Evolutionary conservation across 192 early-diverging fungal species (phyloP).

Genomic region (Obelidium mucronatum): DNA sequence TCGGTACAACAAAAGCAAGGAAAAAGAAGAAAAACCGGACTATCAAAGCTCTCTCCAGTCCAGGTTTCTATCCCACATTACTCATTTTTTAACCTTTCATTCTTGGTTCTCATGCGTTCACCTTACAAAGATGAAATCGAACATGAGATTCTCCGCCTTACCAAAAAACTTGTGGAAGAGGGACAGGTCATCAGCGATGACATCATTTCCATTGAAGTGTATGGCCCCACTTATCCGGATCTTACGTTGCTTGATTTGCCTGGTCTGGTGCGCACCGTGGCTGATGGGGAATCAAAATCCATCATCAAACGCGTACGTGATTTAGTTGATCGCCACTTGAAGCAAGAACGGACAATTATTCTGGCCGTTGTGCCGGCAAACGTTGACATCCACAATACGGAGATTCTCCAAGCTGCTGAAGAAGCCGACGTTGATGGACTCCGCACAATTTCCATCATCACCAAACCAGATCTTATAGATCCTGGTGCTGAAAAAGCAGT

Average conservation of each 20-base stretch:
- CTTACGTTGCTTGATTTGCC: constrained; percentile 46
- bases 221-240: constrained; percentile 16
- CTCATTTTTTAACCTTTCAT: too few relatives aligned
- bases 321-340: constrained; percentile 35
- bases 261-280: constrained; percentile 35
- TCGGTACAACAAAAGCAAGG: neutral
- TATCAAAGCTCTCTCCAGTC: neutral
- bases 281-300: constrained; percentile 22
- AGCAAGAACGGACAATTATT: constrained; percentile 36
- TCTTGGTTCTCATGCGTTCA: too few relatives aligned
- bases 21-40: neutral
- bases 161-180: constrained; percentile 5
- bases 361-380: constrained; percentile 47
- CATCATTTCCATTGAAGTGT: constrained; percentile 34
- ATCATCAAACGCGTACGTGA: constrained; percentile 33
- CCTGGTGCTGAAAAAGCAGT: constrained; percentile 11
- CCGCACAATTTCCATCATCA: constrained; percentile 44
- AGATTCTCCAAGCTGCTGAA: constrained; percentile 35
- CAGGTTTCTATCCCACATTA: too few relatives aligned
- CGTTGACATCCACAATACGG: constrained; percentile 37
- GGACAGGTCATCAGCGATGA: constrained; percentile 33
- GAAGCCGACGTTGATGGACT: constrained; percentile 31
- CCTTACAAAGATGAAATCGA: constrained; percentile 21
- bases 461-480: constrained; percentile 45
- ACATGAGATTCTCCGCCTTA: constrained; percentile 2